phyloP scores from a whole-genome alignment of 768 basidiomycete species.

The Boletus coccyginus region DNA sequence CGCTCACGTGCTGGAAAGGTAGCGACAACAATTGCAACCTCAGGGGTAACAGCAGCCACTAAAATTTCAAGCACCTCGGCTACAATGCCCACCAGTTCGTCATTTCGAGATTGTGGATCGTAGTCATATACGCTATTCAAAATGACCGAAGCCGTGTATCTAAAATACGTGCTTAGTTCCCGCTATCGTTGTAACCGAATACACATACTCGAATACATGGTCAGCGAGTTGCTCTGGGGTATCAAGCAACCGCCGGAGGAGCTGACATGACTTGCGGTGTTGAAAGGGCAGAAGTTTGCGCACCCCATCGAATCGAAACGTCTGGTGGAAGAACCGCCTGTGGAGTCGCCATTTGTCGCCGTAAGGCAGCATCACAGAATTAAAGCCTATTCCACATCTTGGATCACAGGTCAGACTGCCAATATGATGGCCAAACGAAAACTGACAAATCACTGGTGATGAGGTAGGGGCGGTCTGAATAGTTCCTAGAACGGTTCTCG shows the following conservation, averaged over 20 bases:
- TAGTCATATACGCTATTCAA: background rate
- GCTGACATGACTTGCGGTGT: conserved; percentile 21
- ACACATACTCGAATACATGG: conserved; percentile 21
- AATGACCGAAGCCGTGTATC: background rate
- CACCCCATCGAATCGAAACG: conserved; percentile 12
- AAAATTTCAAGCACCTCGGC: background rate
- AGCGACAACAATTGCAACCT: background rate
- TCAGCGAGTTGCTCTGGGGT: conserved; percentile 29
- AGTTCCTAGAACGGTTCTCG: conserved; percentile 41
- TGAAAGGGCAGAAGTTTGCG: conserved; percentile 24
- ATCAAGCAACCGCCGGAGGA: conserved; percentile 31
- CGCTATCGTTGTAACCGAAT: background rate
- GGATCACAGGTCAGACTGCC: background rate
- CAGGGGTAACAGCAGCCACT: background rate
- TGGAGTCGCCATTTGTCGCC: background rate
- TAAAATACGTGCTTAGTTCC: background rate
- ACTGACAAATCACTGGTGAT: conserved; percentile 8
- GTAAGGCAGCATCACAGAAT: conserved; percentile 9
- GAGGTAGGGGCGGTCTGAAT: conserved; percentile 46
- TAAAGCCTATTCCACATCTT: conserved; percentile 9
- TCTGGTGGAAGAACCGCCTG: conserved; percentile 15
- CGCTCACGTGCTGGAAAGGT: background rate
- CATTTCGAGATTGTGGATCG: background rate
- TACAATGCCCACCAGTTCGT: background rate
- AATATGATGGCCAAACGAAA: background rate